Base-by-base conservation (phyloP, 441 rosid species). In the Euphorbia schlechtendalii region DNA sequence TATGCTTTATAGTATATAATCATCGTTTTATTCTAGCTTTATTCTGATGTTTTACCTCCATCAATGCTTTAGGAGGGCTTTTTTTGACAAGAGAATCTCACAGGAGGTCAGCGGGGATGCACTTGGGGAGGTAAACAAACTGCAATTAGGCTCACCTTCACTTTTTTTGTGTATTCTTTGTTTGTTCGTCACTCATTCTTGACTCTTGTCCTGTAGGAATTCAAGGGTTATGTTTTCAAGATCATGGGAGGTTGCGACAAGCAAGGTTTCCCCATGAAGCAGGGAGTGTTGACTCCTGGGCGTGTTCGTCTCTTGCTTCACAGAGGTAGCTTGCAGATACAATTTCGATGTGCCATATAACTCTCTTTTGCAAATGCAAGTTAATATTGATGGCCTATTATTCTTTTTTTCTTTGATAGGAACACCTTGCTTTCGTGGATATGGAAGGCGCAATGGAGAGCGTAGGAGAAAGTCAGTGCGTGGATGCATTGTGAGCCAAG, bases 231-330 rank as follows among this genome's bases (percentile, higher is more conserved):
- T 70, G 81, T 81, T 27, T 81, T 81, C 59, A 71, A 72, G 20
- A 81, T 81, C 68, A 77, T 66, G 81, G 80, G 81, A 56, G 85
- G 83, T 17, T 82, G 81, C 54, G 85, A 79, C 67, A 78, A 81
- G 68, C 85, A 81, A 65, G 83, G 83, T 13, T 81, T 81, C 34
- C 83, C 83, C 21, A 76, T 79, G 81, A 77, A 81, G 74, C 85
- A 79, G 69, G 83, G 81, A 51, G 83, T 81, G 41, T 60, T 81
- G n/a, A 77, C 85, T 27, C 69, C 80, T 48, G 83, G 83, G 21
- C 80, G 85, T 59, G 85, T 82, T 18, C 78, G 76, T 30, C 78
- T 79, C 27, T 71, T 82, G 73, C 78, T 82, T 4, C 70, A 82
- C 55, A 71, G 80, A 77, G 83, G 83, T 77, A 15, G 36, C 61